Evolutionary conservation across 495 filamentous ascomycete species (phyloP).

Genomic region (Parathielavia appendiculata): DNA sequence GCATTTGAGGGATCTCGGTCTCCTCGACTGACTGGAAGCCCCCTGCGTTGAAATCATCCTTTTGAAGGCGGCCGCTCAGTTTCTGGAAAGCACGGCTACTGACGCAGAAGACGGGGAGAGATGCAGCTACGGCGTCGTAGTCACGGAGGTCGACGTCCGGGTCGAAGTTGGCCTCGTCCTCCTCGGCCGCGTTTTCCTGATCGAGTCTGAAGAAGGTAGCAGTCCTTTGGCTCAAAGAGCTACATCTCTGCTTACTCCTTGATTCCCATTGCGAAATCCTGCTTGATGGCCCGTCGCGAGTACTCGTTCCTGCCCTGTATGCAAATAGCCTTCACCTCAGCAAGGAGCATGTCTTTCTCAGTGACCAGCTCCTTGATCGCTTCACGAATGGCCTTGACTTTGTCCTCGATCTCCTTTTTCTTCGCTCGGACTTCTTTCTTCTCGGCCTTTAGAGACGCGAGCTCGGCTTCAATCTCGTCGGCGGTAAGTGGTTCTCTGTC

Average conservation of each 20-base stretch:
- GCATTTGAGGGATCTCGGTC: conserved; percentile 56
- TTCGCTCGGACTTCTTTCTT: conserved; percentile 27
- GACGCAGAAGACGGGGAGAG: conserved; percentile 61
- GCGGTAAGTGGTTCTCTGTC: conserved; percentile 16
- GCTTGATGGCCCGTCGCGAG: conserved; percentile 51
- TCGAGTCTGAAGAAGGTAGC: conserved; percentile 26
- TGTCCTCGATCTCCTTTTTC: conserved; percentile 10
- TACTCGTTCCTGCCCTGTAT: conserved; percentile 56
- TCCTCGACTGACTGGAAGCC: conserved; percentile 31
- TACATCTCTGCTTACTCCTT: conserved; percentile 36
- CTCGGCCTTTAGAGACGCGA: conserved; percentile 25
- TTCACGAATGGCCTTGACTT: conserved; percentile 13
- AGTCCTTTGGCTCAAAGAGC: not conserved
- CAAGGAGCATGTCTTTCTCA: conserved; percentile 18
- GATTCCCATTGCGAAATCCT: conserved; percentile 57
- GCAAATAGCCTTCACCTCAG: conserved; percentile 43
- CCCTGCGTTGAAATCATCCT: conserved; percentile 37
- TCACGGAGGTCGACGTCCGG: conserved; percentile 51
- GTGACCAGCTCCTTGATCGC: conserved; percentile 25
- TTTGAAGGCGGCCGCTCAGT: conserved; percentile 48
- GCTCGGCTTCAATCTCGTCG: conserved; percentile 24
- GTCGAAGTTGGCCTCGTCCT: conserved; percentile 31
- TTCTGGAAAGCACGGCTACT: conserved; percentile 58
- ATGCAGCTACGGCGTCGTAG: conserved; percentile 54
- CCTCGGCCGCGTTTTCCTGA: conserved; percentile 29